Percentiles rank a stretch among this genome's conserved stretches.
Conservation (phyloP, 1,284 basidiomycete genomes). For the Ustilago loliicola region DNA sequence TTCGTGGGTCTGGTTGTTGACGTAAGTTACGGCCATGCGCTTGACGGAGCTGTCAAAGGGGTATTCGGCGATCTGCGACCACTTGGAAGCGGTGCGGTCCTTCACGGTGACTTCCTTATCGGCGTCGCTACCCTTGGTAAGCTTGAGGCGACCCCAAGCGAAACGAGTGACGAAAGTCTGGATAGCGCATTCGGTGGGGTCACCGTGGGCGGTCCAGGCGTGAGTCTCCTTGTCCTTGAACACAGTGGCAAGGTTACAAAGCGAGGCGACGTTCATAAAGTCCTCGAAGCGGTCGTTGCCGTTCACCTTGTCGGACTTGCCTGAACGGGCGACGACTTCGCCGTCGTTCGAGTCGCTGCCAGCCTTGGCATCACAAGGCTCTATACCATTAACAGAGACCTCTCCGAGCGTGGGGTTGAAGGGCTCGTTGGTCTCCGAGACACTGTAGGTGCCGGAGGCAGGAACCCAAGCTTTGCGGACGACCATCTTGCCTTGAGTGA, state of each 20-base stretch:
- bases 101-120: conserved; percentile 52
- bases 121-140: conserved; percentile 56
- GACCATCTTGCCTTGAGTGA: conserved; percentile 70
- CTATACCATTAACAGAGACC: conserved; percentile 69
- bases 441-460: conserved; percentile 61
- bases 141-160: conserved; percentile 57
- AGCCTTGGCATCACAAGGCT: conserved; percentile 45
- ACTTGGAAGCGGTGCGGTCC: conserved; percentile 41
- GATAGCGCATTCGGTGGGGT: conserved; percentile 77
- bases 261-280: conserved; percentile 67
- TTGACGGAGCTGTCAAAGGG: conserved; percentile 68
- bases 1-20: conserved; percentile 55
- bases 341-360: conserved; percentile 61
- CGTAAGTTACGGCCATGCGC: conserved; percentile 72
- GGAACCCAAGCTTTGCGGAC: conserved; percentile 68
- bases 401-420: conserved; percentile 70
- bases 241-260: conserved; percentile 69
- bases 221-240: conserved; percentile 67
- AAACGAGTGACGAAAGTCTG: conserved; percentile 76
- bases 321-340: conserved; percentile 65
- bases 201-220: conserved; percentile 78
- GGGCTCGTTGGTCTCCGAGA: conserved; percentile 65
- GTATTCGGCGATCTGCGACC: conserved; percentile 73
- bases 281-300: conserved; percentile 52
- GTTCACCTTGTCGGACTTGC: conserved; percentile 55